Conservation (phyloP, 2,329 filamentous ascomycete genomes). For the Arthroderma sp. region DNA sequence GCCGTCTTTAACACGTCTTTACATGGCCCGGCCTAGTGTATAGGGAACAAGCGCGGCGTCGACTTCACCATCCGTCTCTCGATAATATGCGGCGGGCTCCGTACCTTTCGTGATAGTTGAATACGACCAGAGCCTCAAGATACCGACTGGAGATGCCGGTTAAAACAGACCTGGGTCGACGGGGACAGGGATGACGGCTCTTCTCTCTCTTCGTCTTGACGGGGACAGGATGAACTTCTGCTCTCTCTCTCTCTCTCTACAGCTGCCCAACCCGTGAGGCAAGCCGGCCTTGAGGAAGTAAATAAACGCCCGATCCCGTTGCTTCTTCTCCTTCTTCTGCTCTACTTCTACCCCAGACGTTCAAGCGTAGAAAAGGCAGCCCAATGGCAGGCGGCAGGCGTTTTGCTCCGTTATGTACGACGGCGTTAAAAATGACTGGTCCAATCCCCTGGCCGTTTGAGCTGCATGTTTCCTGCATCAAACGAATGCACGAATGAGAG, state of each 20-base stretch:
- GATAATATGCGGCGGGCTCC: too few species aligned
- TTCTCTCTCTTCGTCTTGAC: too few species aligned
- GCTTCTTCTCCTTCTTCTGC: constrained; percentile 5
- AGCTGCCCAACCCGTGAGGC: constrained; percentile 32
- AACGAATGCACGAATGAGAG: not conserved
- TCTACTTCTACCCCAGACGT: constrained; percentile 3
- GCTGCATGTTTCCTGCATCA: not conserved
- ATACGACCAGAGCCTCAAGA: too few species aligned
- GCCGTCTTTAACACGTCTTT: too few species aligned
- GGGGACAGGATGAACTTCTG: not conserved
- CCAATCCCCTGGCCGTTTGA: not conserved
- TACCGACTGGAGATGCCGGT: not conserved
- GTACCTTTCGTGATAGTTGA: too few species aligned
- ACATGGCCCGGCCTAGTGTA: too few species aligned
- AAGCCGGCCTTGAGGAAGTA: constrained; percentile 17
- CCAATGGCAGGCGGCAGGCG: not conserved
- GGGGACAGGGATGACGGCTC: too few species aligned
- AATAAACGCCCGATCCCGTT: constrained; percentile 15
- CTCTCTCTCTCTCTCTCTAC: too few species aligned
- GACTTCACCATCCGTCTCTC: too few species aligned
- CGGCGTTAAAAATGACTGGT: not conserved
- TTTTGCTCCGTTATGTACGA: not conserved
- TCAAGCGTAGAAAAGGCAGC: not conserved
- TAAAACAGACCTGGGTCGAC: not conserved
- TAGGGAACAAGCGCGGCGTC: too few species aligned